A percentile compares a stretch with the other conserved stretches of the same genome.
Conservation (phyloP, 148 eudicot genomes). For the Diospyros kaki region DNA sequence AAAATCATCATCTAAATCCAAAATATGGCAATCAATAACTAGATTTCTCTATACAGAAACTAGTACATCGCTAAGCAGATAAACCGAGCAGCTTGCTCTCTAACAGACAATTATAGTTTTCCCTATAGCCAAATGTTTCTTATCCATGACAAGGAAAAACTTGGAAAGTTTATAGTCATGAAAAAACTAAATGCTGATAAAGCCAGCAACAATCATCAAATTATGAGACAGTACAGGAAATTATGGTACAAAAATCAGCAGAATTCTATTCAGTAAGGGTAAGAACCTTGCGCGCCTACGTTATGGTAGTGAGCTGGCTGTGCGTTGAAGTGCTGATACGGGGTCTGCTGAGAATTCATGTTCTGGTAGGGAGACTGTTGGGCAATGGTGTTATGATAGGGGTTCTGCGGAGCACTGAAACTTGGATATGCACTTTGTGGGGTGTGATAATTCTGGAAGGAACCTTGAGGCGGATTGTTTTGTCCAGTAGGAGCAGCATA, state of each 20-base stretch:
- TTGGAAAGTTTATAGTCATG: neutral
- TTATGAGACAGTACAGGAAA: conserved; percentile 14
- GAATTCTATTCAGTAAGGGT: conserved; percentile 30
- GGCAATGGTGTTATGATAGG: conserved; percentile 22
- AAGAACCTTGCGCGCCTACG: conserved; percentile 24
- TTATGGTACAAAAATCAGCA: conserved; percentile 31
- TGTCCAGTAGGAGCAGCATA: conserved; percentile 21
- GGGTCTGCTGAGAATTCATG: conserved; percentile 21
- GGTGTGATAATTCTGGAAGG: conserved; percentile 18
- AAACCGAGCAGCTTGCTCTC: neutral
- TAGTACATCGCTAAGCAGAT: neutral
- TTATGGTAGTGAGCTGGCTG: conserved; percentile 27
- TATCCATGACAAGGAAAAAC: neutral
- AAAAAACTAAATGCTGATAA: conserved; percentile 14
- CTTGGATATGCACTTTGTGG: conserved; percentile 17
- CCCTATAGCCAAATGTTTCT: neutral
- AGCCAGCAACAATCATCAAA: neutral
- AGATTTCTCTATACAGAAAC: neutral
- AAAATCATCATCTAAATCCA: neutral
- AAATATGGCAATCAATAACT: neutral
- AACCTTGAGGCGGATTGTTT: conserved; percentile 26
- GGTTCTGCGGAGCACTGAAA: conserved; percentile 17
- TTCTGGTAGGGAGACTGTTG: conserved; percentile 20
- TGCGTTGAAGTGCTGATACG: conserved; percentile 24
- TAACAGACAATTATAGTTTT: neutral